Conservation (phyloP, 495 filamentous ascomycete species). For the Hypoxylon crocopeplum region DNA sequence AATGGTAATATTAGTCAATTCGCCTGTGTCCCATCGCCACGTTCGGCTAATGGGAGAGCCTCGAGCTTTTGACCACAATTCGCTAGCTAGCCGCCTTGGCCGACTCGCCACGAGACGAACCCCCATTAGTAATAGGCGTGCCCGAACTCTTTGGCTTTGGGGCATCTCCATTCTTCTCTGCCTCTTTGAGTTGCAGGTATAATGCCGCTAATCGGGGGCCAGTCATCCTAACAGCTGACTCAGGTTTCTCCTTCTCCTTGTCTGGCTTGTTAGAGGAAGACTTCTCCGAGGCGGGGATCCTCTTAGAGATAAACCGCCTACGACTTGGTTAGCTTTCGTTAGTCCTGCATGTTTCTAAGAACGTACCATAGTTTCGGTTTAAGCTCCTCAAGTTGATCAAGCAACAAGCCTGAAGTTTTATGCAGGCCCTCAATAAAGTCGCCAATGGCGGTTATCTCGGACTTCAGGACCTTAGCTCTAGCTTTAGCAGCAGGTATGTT, state of each 20-base stretch:
- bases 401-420: conserved; percentile 42
- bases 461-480: conserved; percentile 53
- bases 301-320: conserved; percentile 44
- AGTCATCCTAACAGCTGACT: conserved; percentile 36
- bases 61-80: background rate
- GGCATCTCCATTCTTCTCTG: conserved; percentile 33
- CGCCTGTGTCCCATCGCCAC: background rate
- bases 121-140: conserved; percentile 33
- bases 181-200: conserved; percentile 39
- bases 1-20: conserved; percentile 14
- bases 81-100: conserved; percentile 27
- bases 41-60: background rate
- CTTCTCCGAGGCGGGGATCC: conserved; percentile 42
- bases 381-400: conserved; percentile 46
- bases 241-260: conserved; percentile 33
- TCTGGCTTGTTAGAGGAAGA: conserved; percentile 35
- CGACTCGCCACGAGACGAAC: conserved; percentile 27
- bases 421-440: conserved; percentile 51
- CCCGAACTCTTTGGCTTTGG: conserved; percentile 34
- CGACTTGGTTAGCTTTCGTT: conserved; percentile 9
- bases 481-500: conserved; percentile 52
- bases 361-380: conserved; percentile 57
- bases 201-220: conserved; percentile 39
- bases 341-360: background rate
- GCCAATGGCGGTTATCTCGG: conserved; percentile 54